Evolutionary conservation across 805 yeast species (phyloP), one percentile per base, ranked within the genome.

Genomic region (Suhomyces sp.): DNA sequence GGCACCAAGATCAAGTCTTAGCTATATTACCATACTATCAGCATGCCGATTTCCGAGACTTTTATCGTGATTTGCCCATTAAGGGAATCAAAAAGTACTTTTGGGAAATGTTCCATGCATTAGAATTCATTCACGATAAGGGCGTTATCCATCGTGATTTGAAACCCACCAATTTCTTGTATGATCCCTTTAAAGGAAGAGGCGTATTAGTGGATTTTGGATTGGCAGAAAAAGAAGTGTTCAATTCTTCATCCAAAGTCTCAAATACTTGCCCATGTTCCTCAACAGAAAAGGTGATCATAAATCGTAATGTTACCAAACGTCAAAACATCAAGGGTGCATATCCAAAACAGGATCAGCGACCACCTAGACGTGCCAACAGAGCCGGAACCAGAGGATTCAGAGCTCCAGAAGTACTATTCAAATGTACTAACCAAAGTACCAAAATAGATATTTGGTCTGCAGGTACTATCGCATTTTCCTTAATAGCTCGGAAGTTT

Each of bases 351-450:
- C 89, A 88, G 61, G 99, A 94, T 71, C 82, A 83, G 48, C 78
- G 98, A 60, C 88, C 96, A 0, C 89, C 94, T 1, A 80, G 96
- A 62, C 80, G 99, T 53, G 98, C 98, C 0, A 94, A 94, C 63
- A 84, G 99, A 61, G 99, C 99, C 15, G 97, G 97, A 7, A 91
- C 97, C 1, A 78, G 97, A 60, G 97, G 97, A 0, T 91, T 91
- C 64, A 78, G 97, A 60, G 97, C 97, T 0, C 97, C 97, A 0
- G 97, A 91, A 66, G 97, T 91, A 4, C 72, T 92, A 51, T 79
- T 90, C 70, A 90, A 90, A 66, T 91, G 97, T 69, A 81, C 88
- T 1, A 84, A 88, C 54, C 97, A 91, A 71, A 79, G 87, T 3
- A 82, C 88, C 5, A 87, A 86, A 66, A 83, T 91, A 44, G 97